Percentiles rank a stretch among this genome's conserved stretches.
Evolutionary conservation across 371 early-diverging fungal genomes (phyloP).

Genomic region (Rhizomucor pusillus): DNA sequence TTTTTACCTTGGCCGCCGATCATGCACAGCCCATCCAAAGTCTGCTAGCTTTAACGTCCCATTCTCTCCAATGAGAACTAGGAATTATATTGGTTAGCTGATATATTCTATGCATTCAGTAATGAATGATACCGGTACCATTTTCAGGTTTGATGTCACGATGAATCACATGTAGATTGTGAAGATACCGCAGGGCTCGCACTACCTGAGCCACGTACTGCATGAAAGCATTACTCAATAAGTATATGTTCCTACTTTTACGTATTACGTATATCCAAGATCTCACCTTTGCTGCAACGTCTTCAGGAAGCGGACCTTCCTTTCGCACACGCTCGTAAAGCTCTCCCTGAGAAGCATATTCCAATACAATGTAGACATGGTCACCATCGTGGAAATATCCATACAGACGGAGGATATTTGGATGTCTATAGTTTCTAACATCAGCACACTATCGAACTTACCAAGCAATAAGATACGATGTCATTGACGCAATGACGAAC

Average conservation of each 20-base stretch:
- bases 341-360: constrained; percentile 96
- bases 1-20: constrained; percentile 72
- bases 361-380: constrained; percentile 92
- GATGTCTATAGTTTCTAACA: constrained; percentile 71
- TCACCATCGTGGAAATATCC: constrained; percentile 97
- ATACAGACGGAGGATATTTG: constrained; percentile 91
- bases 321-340: constrained; percentile 81
- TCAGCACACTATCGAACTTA: no score
- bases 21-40: constrained; percentile 99
- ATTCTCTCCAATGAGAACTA: constrained; percentile 66
- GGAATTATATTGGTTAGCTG: not conserved
- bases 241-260: not conserved
- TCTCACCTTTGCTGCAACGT: constrained; percentile 70
- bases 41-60: constrained; percentile 95
- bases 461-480: not conserved
- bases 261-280: not conserved
- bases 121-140: constrained; percentile 16
- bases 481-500: not conserved
- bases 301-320: constrained; percentile 71
- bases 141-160: constrained; percentile 84
- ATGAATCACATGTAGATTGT: constrained; percentile 66
- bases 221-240: no score
- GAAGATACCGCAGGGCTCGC: constrained; percentile 71
- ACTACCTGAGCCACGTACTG: constrained; percentile 91
- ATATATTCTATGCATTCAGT: not conserved